These are phyloP conservation scores for Arctostaphylos glauca DNA, from an alignment of 148 eudicot species.

Conservation along the genomic window DNA sequence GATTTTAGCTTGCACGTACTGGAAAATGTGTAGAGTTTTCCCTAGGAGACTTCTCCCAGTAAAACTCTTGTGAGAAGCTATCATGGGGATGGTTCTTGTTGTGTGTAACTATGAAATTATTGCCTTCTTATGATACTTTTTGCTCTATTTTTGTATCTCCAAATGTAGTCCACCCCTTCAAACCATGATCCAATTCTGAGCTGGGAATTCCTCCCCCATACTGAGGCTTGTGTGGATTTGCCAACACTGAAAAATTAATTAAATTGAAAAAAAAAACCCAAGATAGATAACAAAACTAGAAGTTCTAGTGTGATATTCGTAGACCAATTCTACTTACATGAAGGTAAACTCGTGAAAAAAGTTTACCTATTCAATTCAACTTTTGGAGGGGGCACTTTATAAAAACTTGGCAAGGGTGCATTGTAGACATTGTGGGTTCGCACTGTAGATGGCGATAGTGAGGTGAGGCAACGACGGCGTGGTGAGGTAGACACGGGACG, in stretches of 20 bases:
- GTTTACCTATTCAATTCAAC: no score
- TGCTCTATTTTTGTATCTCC: slow-evolving; percentile 34
- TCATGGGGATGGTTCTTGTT: slow-evolving; percentile 21
- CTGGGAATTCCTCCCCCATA: slow-evolving; percentile 59
- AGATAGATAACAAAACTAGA: no score
- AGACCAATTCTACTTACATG: no score
- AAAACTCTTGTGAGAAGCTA: slow-evolving; percentile 37
- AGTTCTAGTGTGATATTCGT: no score
- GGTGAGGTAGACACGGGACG: no score
- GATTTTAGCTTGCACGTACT: slow-evolving; percentile 24
- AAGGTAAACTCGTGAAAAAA: no score
- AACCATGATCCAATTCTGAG: slow-evolving; percentile 42
- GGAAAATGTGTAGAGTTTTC: slow-evolving; percentile 48
- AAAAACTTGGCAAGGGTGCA: no score
- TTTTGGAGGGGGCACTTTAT: no score
- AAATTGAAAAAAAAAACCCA: no score
- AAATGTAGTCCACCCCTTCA: slow-evolving; percentile 52
- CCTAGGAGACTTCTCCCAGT: slow-evolving; percentile 23
- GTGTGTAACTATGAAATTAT: slow-evolving; percentile 41
- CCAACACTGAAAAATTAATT: slow-evolving; percentile 43
- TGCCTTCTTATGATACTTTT: slow-evolving; percentile 31
- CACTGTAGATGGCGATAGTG: no score
- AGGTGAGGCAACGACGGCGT: no score
- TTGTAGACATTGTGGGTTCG: no score
- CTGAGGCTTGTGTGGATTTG: slow-evolving; percentile 46